Evolutionary conservation across 345 rosid genomes (phyloP).

Genomic region (Cardiospermum halicacabum): DNA sequence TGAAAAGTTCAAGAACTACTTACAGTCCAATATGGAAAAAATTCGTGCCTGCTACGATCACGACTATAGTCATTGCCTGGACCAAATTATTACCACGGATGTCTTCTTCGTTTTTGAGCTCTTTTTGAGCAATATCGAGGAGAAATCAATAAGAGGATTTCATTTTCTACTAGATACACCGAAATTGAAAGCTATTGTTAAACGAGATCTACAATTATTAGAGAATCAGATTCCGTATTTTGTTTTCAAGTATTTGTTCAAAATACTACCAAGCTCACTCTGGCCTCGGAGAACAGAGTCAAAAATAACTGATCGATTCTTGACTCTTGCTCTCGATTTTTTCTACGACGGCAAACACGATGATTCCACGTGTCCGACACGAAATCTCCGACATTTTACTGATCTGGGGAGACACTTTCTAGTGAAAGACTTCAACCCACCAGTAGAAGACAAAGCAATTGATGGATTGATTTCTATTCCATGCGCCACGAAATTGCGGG

Average conservation of each 20-base stretch:
- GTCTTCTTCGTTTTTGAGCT: slow-evolving; percentile 20
- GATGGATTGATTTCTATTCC: too few species aligned
- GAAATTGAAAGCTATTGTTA: not conserved
- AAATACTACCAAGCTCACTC: not conserved
- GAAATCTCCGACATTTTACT: not conserved
- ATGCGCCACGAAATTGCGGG: not conserved
- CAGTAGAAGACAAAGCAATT: not conserved
- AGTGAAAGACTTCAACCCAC: too few species aligned
- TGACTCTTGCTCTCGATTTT: not conserved
- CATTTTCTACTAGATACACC: not conserved
- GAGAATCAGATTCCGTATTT: slow-evolving; percentile 18
- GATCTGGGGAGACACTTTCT: not conserved
- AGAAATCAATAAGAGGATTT: not conserved
- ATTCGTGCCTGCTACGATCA: not conserved
- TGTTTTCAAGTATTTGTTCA: not conserved
- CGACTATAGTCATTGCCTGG: not conserved
- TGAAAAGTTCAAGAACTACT: not conserved
- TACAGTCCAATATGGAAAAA: not conserved
- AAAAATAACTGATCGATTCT: not conserved
- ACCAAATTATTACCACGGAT: slow-evolving; percentile 6
- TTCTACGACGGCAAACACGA: not conserved
- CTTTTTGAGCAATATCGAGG: not conserved
- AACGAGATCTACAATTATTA: slow-evolving; percentile 2
- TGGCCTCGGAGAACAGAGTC: not conserved
- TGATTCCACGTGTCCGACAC: too few species aligned